These are phyloP conservation scores for Mediolabrus comicus DNA, from an alignment of 108 stramenopile species.

Conservation along the genomic window DNA sequence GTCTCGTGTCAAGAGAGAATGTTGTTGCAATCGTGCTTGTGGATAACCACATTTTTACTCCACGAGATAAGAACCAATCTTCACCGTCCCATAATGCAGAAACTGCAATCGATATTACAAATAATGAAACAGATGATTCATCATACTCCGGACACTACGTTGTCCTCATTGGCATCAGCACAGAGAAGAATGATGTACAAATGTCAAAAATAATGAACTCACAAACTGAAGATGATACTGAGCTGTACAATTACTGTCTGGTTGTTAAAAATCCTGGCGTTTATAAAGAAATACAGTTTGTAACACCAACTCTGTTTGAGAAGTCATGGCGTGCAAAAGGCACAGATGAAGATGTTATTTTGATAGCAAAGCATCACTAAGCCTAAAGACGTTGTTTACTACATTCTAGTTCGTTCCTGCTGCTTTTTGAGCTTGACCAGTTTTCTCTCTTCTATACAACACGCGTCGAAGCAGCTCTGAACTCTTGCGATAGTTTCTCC, in stretches of 20 bases:
- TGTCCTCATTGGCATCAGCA: slow-evolving; percentile 61
- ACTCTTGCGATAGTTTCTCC: slow-evolving; percentile 35
- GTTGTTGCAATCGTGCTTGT: slow-evolving; percentile 73
- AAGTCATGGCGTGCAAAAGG: slow-evolving; percentile 68
- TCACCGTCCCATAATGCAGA: neutral
- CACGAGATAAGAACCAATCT: neutral
- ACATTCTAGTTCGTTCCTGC: neutral
- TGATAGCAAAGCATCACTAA: slow-evolving; percentile 28
- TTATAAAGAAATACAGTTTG: slow-evolving; percentile 28
- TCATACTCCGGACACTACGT: slow-evolving; percentile 75
- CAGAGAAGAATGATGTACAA: slow-evolving; percentile 28
- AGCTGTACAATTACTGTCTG: slow-evolving; percentile 28
- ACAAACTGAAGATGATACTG: slow-evolving; percentile 1
- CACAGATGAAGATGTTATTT: slow-evolving; percentile 79
- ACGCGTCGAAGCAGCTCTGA: neutral
- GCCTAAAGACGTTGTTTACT: no score
- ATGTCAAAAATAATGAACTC: slow-evolving; percentile 17
- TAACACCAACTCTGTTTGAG: slow-evolving; percentile 54
- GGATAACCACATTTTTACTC: slow-evolving; percentile 53
- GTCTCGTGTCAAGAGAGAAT: slow-evolving; percentile 48
- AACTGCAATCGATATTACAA: neutral
- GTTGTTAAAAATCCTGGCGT: slow-evolving; percentile 47
- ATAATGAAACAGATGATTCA: neutral
- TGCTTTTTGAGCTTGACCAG: neutral
- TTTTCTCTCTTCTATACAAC: neutral